A percentile compares a stretch with the other conserved stretches of the same genome.
Evolutionary conservation across 805 yeast genomes (phyloP).

Genomic region (Saccharomycopsis capsularis): DNA sequence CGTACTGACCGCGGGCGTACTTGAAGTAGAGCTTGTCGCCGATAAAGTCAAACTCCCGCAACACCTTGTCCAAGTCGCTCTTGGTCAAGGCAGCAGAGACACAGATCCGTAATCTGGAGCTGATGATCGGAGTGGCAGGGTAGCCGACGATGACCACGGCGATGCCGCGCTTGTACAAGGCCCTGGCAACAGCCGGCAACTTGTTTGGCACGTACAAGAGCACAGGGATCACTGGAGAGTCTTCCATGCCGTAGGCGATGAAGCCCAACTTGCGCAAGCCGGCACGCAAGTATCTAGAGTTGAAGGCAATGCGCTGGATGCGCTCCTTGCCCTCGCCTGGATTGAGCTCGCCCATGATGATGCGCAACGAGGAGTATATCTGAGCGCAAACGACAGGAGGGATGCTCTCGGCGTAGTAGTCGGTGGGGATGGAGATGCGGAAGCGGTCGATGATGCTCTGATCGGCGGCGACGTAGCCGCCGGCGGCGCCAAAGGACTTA

Average conservation of each 20-base stretch:
- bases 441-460: constrained; percentile 64
- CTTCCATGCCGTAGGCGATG: constrained; percentile 90
- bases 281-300: constrained; percentile 84
- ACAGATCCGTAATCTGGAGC: constrained; percentile 89
- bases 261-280: constrained; percentile 91
- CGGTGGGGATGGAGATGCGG: constrained; percentile 64
- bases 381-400: constrained; percentile 92
- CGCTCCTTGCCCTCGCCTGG: constrained; percentile 95
- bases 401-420: constrained; percentile 73
- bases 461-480: constrained; percentile 89
- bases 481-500: constrained; percentile 97
- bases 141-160: constrained; percentile 97
- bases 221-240: constrained; percentile 91
- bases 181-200: constrained; percentile 87
- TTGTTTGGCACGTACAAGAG: constrained; percentile 84
- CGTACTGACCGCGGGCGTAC: constrained; percentile 13
- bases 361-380: constrained; percentile 69
- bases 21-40: constrained; percentile 75
- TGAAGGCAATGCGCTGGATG: constrained; percentile 88
- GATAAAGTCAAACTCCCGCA: constrained; percentile 63
- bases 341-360: constrained; percentile 72
- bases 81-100: constrained; percentile 87
- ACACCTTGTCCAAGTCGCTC: constrained; percentile 80
- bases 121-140: constrained; percentile 91
- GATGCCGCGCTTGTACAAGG: constrained; percentile 68